Conservation (phyloP, 164 flowering plant genomes). For the Magnolia kwangsiensis region DNA sequence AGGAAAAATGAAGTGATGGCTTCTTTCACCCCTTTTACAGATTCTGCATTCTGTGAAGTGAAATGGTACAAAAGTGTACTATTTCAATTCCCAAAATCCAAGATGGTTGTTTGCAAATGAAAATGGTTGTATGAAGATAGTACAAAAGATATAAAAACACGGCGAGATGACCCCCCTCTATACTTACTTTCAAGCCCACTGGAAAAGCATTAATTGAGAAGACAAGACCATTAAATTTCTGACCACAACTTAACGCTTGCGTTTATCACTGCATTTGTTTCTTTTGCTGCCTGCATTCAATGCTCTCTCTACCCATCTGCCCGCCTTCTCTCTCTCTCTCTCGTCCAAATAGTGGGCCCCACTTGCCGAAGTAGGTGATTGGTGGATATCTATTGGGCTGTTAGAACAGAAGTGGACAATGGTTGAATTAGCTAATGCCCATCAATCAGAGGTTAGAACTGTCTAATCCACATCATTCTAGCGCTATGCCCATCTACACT, state of each 20-base stretch:
- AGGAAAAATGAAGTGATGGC: no score
- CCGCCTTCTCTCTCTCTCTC: conserved; percentile 23
- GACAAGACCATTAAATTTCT: conserved; percentile 40
- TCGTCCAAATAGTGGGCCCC: conserved; percentile 4
- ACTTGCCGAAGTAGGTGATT: no score
- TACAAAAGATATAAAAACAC: no score
- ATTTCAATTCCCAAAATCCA: not conserved
- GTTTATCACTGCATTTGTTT: conserved; percentile 58
- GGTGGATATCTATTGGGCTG: no score
- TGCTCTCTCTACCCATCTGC: conserved; percentile 30
- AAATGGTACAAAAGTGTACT: not conserved
- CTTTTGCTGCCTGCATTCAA: conserved; percentile 37
- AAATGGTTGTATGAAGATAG: not conserved
- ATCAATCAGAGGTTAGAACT: no score
- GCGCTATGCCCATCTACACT: no score
- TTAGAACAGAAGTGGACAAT: no score
- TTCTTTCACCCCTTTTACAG: no score
- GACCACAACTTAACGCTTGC: conserved; percentile 42
- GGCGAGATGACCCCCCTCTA: not conserved
- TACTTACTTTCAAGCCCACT: not conserved
- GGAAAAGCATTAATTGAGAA: conserved; percentile 43
- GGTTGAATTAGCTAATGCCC: no score
- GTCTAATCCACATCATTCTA: no score
- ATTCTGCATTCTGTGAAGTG: no score
- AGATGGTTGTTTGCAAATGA: not conserved